Evolutionary conservation across 768 basidiomycete species (phyloP), one percentile per base, ranked within the genome.

Genomic region (Sporobolomyces phaffii): DNA sequence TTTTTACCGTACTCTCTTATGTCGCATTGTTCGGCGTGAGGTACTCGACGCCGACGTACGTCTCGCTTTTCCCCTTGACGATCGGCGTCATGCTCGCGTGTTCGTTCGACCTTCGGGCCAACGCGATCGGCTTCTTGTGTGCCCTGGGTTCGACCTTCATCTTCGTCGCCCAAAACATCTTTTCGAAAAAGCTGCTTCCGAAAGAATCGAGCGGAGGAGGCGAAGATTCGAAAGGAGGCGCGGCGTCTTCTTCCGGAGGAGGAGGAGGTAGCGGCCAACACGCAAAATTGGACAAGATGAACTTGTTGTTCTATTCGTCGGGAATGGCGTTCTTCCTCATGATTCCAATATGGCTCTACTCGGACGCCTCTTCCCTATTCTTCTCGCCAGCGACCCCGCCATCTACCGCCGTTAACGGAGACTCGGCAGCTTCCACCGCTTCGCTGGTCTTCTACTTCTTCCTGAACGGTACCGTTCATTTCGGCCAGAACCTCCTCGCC

Each of bases 151-250:
- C 92, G 15, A 96, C 96, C 34, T 79, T 99, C 64, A 86, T 99
- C 71, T 98, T 99, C 77, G 96, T 99, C 69, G 88, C 88, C 73
- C 93, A 91, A 70, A 99, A 99, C 79, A 98, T 99, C 74, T 96
- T 93, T 78, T 97, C 94, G 84, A 99, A 99, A 80, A 98, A 94
- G 81, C 86, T 98, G 69, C 87, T 99, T 84, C 96, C 96, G 3
- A 79, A 78, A 77, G 73, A 75, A 47, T 45, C 63, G 40, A 57
- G 72, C 67, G 40, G 75, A 75, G 64, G 78, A 81, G 1, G 78
- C 83, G 5, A 47, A 44, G 48, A 87, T 5, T 20, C 50, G 50
- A 51, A 51, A 31, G 43, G 36, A 24, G 26, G 8, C 15, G 60
- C 20, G 49, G 17, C 8, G 41, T 20, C n/a, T n/a, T n/a, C n/a